Evolutionary conservation across 495 filamentous ascomycete species (phyloP), one percentile per base, ranked within the genome.

Genomic region (Penicillium lagena): DNA sequence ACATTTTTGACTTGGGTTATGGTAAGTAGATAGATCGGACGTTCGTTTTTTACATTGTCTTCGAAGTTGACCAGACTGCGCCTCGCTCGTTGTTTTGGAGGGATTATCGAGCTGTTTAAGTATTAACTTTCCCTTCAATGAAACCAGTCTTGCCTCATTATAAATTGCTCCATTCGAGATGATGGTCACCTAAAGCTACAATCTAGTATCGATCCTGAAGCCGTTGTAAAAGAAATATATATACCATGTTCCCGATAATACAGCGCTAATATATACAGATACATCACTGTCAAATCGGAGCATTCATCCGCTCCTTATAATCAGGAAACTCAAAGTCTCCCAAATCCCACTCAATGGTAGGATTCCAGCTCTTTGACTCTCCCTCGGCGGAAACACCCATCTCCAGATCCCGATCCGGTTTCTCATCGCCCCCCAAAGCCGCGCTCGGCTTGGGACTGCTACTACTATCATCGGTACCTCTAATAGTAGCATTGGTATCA

Each of bases 221-320:
- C 2, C 2, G 22, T 22, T 22, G 22, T 22, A 4, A 22, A 3
- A 4, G 22, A 3, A 15, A 37, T 42, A 40, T 41, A 47, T 42
- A 6, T 22, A 22, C 22, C 6, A 22, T 22, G 22, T 22, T 22
- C 22, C 6, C 22, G 22, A 6, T 22, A 4, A 32, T 33, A 45
- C 29, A 30, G 4, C 37, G 28, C 14, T 1, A 9, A 13, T 3
- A 28, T 39, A 5, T 37, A n/a, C 34, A 11, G 7, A 15, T 7
- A 27, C n/a, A 34, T 9, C 32, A 34, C 7, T 6, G 3, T 32
- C 31, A 58, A 40, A 61, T 40, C 29, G 55, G 49, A 39, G 49
- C 42, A 53, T 61, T 61, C 58, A 61, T 58, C 40, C 42, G 17
- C 36, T 56, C 49, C 36, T 56, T 56, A 42, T 61, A 61, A 47